Evolutionary conservation across 345 rosid genomes (phyloP), one percentile per base, ranked within the genome.

Genomic region (Murraya koenigii): DNA sequence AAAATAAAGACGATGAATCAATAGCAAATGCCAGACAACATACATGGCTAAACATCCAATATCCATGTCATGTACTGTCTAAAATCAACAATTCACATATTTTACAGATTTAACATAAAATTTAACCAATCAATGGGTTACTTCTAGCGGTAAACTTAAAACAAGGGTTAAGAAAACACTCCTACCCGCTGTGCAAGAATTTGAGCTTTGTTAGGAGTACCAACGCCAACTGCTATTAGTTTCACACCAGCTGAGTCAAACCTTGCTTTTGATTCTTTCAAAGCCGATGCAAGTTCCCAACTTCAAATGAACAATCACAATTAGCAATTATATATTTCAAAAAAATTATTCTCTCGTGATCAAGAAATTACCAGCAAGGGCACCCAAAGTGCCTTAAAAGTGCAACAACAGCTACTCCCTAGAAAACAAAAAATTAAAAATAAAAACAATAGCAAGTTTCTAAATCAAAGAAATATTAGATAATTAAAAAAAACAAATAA

Each of bases 361-460:
- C 15, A 33, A 67, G 22, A 84, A 68, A 5, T 85, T 87, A 95
- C 97, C 98, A 90, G 89, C 93, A 95, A 84, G 79, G 49, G 75
- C 99, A 93, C 56, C 98, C 99, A 81, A 95, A 93, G 86, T 93
- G 97, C 81, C 98, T 88, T 81, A 95, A 78, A 54, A 95, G 94
- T 22, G 96, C 96, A 66, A 92, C 97, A 59, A 92, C 96, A 28
- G 97, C 93, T 22, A 93, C 77, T 59, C 93, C 96, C 97, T 95
- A 78, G 28, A 76, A 62, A 6, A 52, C 7, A 5, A 17, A 47
- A 32, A 77, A n/a, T n/a, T n/a, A n/a, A n/a, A n/a, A n/a, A n/a
- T n/a, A n/a, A 17, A 19, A 44, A 30, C 9, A 0, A 44, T 13
- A 44, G 49, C 49, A 20, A 10, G 20, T 66, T 4, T 22, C 66